Conservation (phyloP, 768 basidiomycete genomes). For the Rhizopogon sp. region DNA sequence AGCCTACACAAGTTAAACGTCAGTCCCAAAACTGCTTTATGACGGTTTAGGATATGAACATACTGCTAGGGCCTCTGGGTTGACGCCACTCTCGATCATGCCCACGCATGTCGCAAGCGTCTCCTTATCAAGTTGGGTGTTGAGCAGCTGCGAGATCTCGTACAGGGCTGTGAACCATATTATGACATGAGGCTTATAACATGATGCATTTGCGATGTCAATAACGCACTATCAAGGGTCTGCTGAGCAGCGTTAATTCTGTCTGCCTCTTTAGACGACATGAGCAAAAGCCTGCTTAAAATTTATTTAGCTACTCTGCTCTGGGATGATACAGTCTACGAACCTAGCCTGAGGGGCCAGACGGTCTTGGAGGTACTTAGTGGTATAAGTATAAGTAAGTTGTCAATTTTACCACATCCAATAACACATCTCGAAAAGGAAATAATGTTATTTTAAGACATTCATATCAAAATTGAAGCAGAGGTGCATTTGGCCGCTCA, state of each 20-base stretch:
- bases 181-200: constrained; percentile 1
- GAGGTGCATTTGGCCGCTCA: no score
- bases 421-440: neutral
- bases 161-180: constrained; percentile 53
- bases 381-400: no score
- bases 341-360: no score
- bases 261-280: constrained; percentile 50
- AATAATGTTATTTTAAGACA: neutral
- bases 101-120: constrained; percentile 88
- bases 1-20: constrained; percentile 39
- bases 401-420: no score
- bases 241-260: constrained; percentile 60
- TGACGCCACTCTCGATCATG: constrained; percentile 90
- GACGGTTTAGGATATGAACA: constrained; percentile 16
- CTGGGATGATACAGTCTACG: neutral
- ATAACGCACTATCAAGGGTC: constrained; percentile 61
- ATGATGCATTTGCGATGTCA: neutral
- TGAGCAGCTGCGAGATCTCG: constrained; percentile 84
- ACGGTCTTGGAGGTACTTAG: no score
- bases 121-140: constrained; percentile 85
- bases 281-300: constrained; percentile 3
- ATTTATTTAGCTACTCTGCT: neutral
- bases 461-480: no score
- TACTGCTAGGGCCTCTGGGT: constrained; percentile 89
- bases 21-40: neutral